phyloP scores from a whole-genome alignment of 2,329 filamentous ascomycete species.

The Microdochium nivale region DNA sequence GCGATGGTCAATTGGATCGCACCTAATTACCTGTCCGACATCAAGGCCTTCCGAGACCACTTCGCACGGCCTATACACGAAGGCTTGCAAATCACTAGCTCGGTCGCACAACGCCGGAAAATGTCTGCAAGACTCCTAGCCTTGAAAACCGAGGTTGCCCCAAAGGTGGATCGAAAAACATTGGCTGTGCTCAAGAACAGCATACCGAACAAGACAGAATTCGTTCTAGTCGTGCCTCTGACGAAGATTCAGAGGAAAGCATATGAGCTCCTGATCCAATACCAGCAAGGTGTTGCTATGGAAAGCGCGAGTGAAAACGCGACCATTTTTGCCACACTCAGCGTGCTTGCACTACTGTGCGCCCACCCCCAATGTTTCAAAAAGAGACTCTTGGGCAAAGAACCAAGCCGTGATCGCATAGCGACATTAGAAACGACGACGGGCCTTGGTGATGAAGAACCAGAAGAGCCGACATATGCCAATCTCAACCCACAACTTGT shows the following conservation, averaged over 20 bases:
- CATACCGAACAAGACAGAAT: slow-evolving; percentile 71
- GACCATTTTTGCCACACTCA: slow-evolving; percentile 25
- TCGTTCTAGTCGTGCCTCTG: slow-evolving; percentile 66
- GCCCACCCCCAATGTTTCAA: slow-evolving; percentile 43
- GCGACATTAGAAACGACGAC: slow-evolving; percentile 4
- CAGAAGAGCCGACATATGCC: slow-evolving; percentile 4
- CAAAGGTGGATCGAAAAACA: slow-evolving; percentile 71
- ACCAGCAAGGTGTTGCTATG: slow-evolving; percentile 2
- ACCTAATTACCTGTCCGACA: slow-evolving; percentile 64
- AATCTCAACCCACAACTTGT: slow-evolving; percentile 20
- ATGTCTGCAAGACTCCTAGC: slow-evolving; percentile 60
- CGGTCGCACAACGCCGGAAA: slow-evolving; percentile 39
- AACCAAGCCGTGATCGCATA: not conserved
- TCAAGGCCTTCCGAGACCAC: slow-evolving; percentile 58
- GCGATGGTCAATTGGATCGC: slow-evolving; percentile 85
- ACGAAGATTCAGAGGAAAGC: slow-evolving; percentile 54
- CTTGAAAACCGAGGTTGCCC: slow-evolving; percentile 62
- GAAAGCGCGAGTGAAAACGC: slow-evolving; percentile 2
- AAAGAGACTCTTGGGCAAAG: slow-evolving; percentile 17
- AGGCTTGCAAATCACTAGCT: slow-evolving; percentile 62
- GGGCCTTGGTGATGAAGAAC: slow-evolving; percentile 4
- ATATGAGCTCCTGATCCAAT: slow-evolving; percentile 44
- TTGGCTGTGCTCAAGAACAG: slow-evolving; percentile 55
- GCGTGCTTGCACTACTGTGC: slow-evolving; percentile 37
- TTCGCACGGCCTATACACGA: slow-evolving; percentile 66